These are phyloP conservation scores for Periconia digitata DNA, from an alignment of 2,329 filamentous ascomycete species.

Conservation along the genomic window DNA sequence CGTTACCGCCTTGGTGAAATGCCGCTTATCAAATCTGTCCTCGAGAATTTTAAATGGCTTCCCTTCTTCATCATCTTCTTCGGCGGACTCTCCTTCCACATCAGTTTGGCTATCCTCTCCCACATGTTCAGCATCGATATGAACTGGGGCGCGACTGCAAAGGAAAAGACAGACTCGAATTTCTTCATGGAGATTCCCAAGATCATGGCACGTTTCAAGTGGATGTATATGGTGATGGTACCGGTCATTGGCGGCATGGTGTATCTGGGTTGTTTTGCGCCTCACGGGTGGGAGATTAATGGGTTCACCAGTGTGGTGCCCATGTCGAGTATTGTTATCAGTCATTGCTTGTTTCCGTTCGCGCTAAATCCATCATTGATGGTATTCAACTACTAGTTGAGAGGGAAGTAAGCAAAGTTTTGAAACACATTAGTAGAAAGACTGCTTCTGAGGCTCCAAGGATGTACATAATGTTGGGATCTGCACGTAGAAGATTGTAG, in stretches of 20 bases:
- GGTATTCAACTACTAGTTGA: slow-evolving; percentile 69
- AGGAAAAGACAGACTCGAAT: slow-evolving; percentile 78
- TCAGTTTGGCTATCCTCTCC: slow-evolving; percentile 73
- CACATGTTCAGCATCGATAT: slow-evolving; percentile 88
- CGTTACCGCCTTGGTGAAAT: slow-evolving; percentile 62
- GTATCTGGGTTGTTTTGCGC: slow-evolving; percentile 68
- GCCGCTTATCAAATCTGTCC: slow-evolving; percentile 51
- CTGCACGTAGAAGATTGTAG: too few relatives aligned
- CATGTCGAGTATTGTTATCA: slow-evolving; percentile 66
- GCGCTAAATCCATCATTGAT: slow-evolving; percentile 74
- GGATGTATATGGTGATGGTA: slow-evolving; percentile 63
- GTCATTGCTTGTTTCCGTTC: slow-evolving; percentile 69
- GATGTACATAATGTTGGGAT: background rate
- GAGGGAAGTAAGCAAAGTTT: background rate
- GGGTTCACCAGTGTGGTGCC: slow-evolving; percentile 68
- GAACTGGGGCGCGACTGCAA: slow-evolving; percentile 80
- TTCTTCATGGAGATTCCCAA: slow-evolving; percentile 84
- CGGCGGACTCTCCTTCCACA: slow-evolving; percentile 76
- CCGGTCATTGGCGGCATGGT: slow-evolving; percentile 63
- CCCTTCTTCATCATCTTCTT: slow-evolving; percentile 74
- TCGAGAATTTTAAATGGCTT: slow-evolving; percentile 64
- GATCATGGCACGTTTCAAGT: slow-evolving; percentile 75
- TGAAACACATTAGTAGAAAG: too few relatives aligned
- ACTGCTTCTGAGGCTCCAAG: too few relatives aligned
- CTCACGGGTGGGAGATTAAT: slow-evolving; percentile 55